Base-by-base conservation (phyloP, 352 stramenopile species). In the Globisporangium nagaii region DNA sequence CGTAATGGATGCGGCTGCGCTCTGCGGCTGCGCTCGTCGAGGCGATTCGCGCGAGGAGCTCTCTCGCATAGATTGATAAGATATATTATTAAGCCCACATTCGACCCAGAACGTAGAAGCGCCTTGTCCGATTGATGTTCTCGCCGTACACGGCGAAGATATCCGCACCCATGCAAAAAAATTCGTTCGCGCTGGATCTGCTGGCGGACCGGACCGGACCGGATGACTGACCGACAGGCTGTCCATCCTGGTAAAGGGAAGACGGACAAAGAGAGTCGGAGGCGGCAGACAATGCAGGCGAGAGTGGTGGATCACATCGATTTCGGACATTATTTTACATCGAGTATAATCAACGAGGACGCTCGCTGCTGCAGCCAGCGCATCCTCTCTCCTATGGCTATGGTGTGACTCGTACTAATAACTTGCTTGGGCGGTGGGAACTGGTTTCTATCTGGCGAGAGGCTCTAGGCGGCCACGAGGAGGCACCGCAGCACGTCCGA, bases 401-500 rank as follows among this genome's bases (percentile, higher is more conserved):
- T 35, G 48, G 30, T 30, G 42, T 51, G 42, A 12, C 7, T 43
- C 25, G 34, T 56, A 49, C 32, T 46, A 63, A 25, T 39, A 40
- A 51, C 24, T 56, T 31, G 32, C 22, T 19, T 8, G 20, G 25
- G n/a, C 20, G 42, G 17, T 27, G n/a, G 43, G 17, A n/a, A n/a
- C n/a, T n/a, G n/a, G n/a, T n/a, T 36, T 60, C 44, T 54, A 53
- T 47, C 27, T 8, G 28, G 37, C 24, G 52, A 68, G 60, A 17
- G 17, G 27, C 22, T 57, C 43, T 70, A 73, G 6, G 58, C 62
- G 27, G 60, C 59, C 45, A 58, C 57, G 27, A 77, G 62, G 28
- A 90, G 64, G 56, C 71, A 79, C 11, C 66, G 75, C 48, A 90
- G 63, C 49, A 86, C 70, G 24, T 85, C 70, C 6, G 71, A 66